phyloP scores from a whole-genome alignment of 2,329 filamentous ascomycete genomes.

The Myriosclerotinia curreyana region DNA sequence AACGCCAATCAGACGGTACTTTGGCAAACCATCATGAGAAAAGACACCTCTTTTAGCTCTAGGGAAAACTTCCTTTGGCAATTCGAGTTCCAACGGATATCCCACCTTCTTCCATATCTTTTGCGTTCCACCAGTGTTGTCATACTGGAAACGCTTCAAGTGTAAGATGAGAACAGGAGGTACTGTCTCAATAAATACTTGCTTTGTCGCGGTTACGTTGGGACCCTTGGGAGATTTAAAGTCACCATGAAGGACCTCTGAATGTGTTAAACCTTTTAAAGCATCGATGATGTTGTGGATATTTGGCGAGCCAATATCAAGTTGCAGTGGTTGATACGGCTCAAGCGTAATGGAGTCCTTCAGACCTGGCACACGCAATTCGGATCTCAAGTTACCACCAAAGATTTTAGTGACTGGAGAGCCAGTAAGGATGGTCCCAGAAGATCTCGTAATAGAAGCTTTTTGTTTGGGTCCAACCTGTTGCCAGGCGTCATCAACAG shows the following conservation, averaged over 20 bases:
- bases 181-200: conserved; percentile 88
- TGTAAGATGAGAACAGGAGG: conserved; percentile 92
- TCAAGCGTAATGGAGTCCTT: conserved; percentile 91
- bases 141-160: conserved; percentile 95
- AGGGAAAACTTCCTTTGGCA: conserved; percentile 85
- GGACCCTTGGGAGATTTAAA: conserved; percentile 77
- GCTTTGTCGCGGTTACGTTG: conserved; percentile 79
- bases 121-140: conserved; percentile 80
- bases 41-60: conserved; percentile 65
- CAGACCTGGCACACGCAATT: conserved; percentile 79
- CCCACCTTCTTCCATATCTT: conserved; percentile 99
- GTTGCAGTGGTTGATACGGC: conserved; percentile 88
- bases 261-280: conserved; percentile 75
- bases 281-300: conserved; percentile 92
- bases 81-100: conserved; percentile 90
- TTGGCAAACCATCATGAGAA: conserved; percentile 67
- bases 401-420: conserved; percentile 95
- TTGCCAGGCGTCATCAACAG: conserved; percentile 70
- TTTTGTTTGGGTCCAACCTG: conserved; percentile 94
- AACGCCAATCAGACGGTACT: conserved; percentile 82
- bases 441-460: conserved; percentile 78
- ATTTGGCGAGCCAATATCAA: conserved; percentile 86
- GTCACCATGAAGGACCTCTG: conserved; percentile 81
- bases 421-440: conserved; percentile 68
- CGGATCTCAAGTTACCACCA: conserved; percentile 84